Conservation (phyloP, 352 stramenopile genomes). For the Phytopythium aichiense region DNA sequence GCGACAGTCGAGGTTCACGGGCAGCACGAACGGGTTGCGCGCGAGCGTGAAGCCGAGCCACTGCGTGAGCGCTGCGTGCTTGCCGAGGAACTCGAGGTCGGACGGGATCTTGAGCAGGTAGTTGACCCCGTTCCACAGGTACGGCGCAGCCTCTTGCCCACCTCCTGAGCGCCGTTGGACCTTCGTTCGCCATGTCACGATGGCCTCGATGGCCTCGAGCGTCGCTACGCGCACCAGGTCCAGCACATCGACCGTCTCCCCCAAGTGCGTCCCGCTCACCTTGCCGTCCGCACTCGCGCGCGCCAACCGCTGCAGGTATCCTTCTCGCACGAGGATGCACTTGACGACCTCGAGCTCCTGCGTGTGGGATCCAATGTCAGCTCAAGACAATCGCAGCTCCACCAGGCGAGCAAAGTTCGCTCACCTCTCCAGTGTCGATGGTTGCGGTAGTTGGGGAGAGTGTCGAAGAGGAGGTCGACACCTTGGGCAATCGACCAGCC, state of each 20-base stretch:
- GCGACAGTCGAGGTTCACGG: slow-evolving; percentile 68
- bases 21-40: slow-evolving; percentile 88
- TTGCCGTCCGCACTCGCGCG: slow-evolving; percentile 36
- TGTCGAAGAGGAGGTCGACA: neutral
- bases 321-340: slow-evolving; percentile 85
- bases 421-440: slow-evolving; percentile 6
- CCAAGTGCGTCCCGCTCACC: slow-evolving; percentile 49
- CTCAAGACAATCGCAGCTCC: neutral
- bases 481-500: neutral
- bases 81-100: slow-evolving; percentile 88
- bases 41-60: slow-evolving; percentile 85
- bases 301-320: slow-evolving; percentile 75
- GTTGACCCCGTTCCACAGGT: slow-evolving; percentile 90
- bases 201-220: slow-evolving; percentile 86
- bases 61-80: slow-evolving; percentile 60
- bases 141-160: slow-evolving; percentile 26
- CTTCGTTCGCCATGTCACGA: slow-evolving; percentile 67
- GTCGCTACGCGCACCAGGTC: slow-evolving; percentile 84
- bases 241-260: slow-evolving; percentile 76
- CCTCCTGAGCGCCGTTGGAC: slow-evolving; percentile 3
- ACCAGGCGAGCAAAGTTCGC: neutral
- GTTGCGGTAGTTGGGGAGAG: neutral
- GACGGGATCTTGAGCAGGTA: slow-evolving; percentile 90
- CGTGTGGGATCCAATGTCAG: neutral
- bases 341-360: slow-evolving; percentile 89